A percentile compares a stretch with the other conserved stretches of the same genome.
Evolutionary conservation across 2,329 filamentous ascomycete species (phyloP).

Genomic region (Botrytis byssoidea): DNA sequence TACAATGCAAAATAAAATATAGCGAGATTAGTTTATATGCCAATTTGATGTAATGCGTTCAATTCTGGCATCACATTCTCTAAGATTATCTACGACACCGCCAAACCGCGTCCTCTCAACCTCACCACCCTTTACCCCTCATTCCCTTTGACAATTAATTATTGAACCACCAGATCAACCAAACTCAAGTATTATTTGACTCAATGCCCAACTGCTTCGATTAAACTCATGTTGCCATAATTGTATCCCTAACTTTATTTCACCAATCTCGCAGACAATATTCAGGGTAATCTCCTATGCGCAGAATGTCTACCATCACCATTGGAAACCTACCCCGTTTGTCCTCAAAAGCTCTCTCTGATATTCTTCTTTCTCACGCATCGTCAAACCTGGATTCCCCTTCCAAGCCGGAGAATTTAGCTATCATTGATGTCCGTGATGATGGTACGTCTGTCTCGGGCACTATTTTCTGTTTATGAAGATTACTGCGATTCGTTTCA

Average conservation of each 20-base stretch:
- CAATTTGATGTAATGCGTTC: not conserved
- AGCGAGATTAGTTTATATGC: not conserved
- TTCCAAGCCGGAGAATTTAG: constrained; percentile 47
- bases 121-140: not conserved
- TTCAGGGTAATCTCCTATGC: constrained; percentile 3
- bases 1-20: not conserved
- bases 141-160: not conserved
- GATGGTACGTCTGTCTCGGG: constrained; percentile 52
- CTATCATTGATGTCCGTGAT: constrained; percentile 87
- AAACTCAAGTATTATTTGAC: not conserved
- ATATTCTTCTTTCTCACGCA: constrained; percentile 33
- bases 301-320: constrained; percentile 31
- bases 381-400: constrained; percentile 33
- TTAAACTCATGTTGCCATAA: not conserved
- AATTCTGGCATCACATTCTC: not conserved
- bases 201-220: not conserved
- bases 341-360: constrained; percentile 34
- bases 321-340: constrained; percentile 36
- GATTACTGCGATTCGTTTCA: not conserved
- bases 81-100: not conserved
- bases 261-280: not conserved
- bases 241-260: not conserved
- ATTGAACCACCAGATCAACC: not conserved
- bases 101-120: too few species aligned
- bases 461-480: not conserved